Evolutionary conservation across 306 rosid genomes (phyloP).

Genomic region (Ziziphus jujuba): DNA sequence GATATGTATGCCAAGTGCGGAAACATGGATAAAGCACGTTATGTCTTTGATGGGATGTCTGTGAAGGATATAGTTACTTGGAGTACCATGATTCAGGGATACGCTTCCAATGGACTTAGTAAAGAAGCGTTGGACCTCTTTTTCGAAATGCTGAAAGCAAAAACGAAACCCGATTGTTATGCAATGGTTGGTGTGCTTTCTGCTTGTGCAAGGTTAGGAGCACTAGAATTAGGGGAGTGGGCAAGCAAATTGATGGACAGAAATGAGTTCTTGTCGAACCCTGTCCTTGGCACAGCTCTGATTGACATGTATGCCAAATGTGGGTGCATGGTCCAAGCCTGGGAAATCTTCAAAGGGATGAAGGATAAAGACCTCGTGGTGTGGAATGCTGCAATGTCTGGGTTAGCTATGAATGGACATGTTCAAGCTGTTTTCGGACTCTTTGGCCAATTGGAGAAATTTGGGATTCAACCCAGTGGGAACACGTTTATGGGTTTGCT

Average conservation of each 20-base stretch:
- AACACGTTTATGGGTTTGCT: constrained; percentile 71
- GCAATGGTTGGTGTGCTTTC: constrained; percentile 72
- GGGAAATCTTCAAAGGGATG: constrained; percentile 58
- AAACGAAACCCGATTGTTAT: constrained; percentile 59
- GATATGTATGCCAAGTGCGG: constrained; percentile 68
- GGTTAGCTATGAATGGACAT: constrained; percentile 70
- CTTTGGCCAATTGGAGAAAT: constrained; percentile 60
- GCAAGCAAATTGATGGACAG: constrained; percentile 50
- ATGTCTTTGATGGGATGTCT: constrained; percentile 49
- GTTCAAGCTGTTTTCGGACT: constrained; percentile 56
- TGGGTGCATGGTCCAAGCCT: constrained; percentile 54
- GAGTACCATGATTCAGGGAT: constrained; percentile 75
- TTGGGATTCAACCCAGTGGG: constrained; percentile 52
- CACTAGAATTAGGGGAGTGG: constrained; percentile 59
- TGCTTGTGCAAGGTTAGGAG: constrained; percentile 68
- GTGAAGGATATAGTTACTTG: constrained; percentile 69
- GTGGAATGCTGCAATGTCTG: constrained; percentile 62
- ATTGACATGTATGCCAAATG: constrained; percentile 79
- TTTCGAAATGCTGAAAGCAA: constrained; percentile 56
- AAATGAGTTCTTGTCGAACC: constrained; percentile 48
- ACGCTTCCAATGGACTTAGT: constrained; percentile 57
- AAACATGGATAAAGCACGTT: constrained; percentile 49
- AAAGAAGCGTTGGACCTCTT: constrained; percentile 56
- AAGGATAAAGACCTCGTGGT: constrained; percentile 57
- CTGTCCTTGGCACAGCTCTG: constrained; percentile 66